Conservation (phyloP, 345 rosid genomes). For the Salix exigua region DNA sequence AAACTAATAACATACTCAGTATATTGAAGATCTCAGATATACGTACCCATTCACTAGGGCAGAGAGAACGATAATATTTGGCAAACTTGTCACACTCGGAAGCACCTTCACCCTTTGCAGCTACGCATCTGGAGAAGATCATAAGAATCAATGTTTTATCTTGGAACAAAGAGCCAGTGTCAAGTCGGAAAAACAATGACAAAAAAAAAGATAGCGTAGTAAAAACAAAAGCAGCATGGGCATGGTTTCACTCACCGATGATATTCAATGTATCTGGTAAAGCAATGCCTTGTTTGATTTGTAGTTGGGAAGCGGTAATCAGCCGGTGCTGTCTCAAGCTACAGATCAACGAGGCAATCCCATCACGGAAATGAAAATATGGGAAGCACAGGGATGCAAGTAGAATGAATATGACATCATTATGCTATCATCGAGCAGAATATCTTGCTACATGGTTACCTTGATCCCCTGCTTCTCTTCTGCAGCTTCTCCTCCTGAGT, state of each 20-base stretch:
- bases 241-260: constrained; percentile 56
- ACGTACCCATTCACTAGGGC: constrained; percentile 97
- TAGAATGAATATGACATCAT: neutral
- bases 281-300: constrained; percentile 97
- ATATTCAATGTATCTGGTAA: constrained; percentile 87
- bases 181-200: neutral
- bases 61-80: constrained; percentile 89
- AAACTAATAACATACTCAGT: neutral
- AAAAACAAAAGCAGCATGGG: neutral
- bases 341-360: constrained; percentile 24
- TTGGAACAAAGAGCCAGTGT: neutral
- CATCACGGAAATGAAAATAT: constrained; percentile 6
- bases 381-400: neutral
- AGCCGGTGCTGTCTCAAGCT: constrained; percentile 98
- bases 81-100: constrained; percentile 87
- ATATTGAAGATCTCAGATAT: neutral
- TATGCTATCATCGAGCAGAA: neutral
- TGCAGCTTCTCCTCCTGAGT: constrained; percentile 38
- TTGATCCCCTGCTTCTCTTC: constrained; percentile 73
- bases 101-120: constrained; percentile 93
- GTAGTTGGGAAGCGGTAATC: constrained; percentile 99
- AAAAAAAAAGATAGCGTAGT: neutral
- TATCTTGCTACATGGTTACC: constrained; percentile 34
- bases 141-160: constrained; percentile 6
- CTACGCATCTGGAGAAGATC: constrained; percentile 54